Evolutionary conservation across 2,329 filamentous ascomycete species (phyloP).

Genomic region (Furcasterigmium furcatum): DNA sequence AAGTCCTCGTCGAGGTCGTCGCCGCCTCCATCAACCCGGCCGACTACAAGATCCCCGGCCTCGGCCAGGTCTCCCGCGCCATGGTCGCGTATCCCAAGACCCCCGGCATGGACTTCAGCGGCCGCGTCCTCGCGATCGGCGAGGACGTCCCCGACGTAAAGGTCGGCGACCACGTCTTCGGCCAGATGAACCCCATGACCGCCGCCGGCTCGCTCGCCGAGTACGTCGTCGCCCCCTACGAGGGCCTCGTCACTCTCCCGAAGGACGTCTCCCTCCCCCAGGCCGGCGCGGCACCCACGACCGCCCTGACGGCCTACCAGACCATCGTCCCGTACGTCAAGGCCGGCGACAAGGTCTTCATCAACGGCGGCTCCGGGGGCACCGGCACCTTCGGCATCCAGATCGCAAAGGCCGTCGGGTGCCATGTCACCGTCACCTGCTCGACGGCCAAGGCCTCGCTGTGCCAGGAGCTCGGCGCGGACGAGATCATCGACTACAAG

Average conservation of each 20-base stretch:
- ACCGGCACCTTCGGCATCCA: constrained; percentile 61
- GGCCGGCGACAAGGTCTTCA: constrained; percentile 53
- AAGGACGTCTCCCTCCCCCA: constrained; percentile 25
- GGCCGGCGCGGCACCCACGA: constrained; percentile 39
- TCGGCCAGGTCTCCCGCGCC: constrained; percentile 33
- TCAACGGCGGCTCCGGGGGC: constrained; percentile 65
- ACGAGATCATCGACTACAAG: constrained; percentile 63
- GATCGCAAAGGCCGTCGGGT: constrained; percentile 59
- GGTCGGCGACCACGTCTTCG: constrained; percentile 42
- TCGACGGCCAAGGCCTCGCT: constrained; percentile 58
- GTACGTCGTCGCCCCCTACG: constrained; percentile 27
- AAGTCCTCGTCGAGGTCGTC: constrained; percentile 54
- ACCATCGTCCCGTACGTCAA: constrained; percentile 42
- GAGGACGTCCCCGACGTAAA: constrained; percentile 23
- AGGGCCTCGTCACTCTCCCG: constrained; percentile 28
- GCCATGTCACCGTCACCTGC: constrained; percentile 59
- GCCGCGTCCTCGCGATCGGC: constrained; percentile 32
- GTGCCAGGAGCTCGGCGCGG: constrained; percentile 57
- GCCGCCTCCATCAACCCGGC: constrained; percentile 56
- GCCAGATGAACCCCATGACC: constrained; percentile 20
- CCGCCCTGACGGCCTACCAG: constrained; percentile 46
- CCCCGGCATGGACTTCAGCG: constrained; percentile 48
- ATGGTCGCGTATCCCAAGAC: constrained; percentile 37
- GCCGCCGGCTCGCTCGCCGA: constrained; percentile 26
- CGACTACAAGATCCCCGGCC: constrained; percentile 58